phyloP scores from a whole-genome alignment of 306 rosid genomes.

The Cicer judaicum region DNA sequence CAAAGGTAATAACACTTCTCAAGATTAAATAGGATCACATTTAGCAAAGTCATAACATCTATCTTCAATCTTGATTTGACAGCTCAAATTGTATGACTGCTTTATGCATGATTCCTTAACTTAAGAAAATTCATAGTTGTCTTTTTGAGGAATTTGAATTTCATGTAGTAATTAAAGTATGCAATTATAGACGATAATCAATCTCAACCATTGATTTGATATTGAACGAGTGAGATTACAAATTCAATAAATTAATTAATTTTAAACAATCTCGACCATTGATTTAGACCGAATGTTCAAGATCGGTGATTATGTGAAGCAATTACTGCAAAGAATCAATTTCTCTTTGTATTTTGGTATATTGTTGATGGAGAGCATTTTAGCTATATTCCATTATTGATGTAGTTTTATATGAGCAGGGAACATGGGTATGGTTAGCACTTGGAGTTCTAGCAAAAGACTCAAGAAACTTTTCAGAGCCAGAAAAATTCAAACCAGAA shows the following conservation, averaged over 20 bases:
- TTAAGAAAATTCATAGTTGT: too few species aligned
- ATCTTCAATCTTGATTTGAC: not conserved
- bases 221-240: too few species aligned
- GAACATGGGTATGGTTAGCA: conserved; percentile 97
- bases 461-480: conserved; percentile 81
- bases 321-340: too few species aligned
- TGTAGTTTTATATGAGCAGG: conserved; percentile 54
- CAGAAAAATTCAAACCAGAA: conserved; percentile 89
- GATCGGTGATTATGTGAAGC: too few species aligned
- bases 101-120: not conserved
- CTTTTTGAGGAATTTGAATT: too few species aligned
- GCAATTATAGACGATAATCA: too few species aligned
- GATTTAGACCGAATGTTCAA: too few species aligned
- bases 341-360: not conserved
- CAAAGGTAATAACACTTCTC: conserved; percentile 74
- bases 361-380: not conserved
- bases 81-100: not conserved
- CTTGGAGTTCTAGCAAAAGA: conserved; percentile 94
- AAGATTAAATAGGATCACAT: not conserved
- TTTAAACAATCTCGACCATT: too few species aligned
- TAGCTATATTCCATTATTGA: conserved; percentile 10
- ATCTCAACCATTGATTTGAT: too few species aligned
- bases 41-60: not conserved
- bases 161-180: too few species aligned
- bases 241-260: too few species aligned